Evolutionary conservation across 2,329 filamentous ascomycete genomes (phyloP), one percentile per base, ranked within the genome.

Genomic region (Colletotrichum karsti): DNA sequence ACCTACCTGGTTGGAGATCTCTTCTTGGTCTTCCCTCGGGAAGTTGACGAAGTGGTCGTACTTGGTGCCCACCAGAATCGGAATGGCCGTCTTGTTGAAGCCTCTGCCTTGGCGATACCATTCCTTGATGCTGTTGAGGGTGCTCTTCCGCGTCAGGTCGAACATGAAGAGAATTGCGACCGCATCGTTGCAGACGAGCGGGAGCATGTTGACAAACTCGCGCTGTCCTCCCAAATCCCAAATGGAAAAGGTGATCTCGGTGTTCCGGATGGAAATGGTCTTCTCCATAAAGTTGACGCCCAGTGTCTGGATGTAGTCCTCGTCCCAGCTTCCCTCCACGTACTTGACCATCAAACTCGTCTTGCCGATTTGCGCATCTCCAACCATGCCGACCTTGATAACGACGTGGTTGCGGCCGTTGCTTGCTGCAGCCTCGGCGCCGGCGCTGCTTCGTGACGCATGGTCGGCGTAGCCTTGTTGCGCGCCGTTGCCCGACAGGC

Each of bases 261-360:
- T 99, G 82, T 99, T 99, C 70, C 96, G 93, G 81, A 99, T 99
- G 70, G 94, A 97, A 78, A 99, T 99, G 37, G 96, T 99, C 87
- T 99, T 99, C 81, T 99, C 96, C 96, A 99, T 99, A 82, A 99
- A 99, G 81, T 99, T 99, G 81, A 99, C 96, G 73, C 96, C 96
- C 48, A 99, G 84, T 22, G 96, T 99, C 83, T 99, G 96, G 76
- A 99, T 99, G 81, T 99, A 99, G 80, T 99, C 96, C 83, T 99
- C 96, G 80, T 99, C 96, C 94, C 96, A 99, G 81, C 95, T 98
- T 68, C 96, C 96, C 83, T 99, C 96, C 63, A 99, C 96, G 77
- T 99, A 99, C 81, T 99, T 99, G 77, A 99, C 96, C 96, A 99
- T 99, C 78, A 99, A 83, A 72, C 95, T 98, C 18, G 96, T 99